Base-by-base conservation (phyloP, 768 basidiomycete species). In the Termitomyces sp. region DNA sequence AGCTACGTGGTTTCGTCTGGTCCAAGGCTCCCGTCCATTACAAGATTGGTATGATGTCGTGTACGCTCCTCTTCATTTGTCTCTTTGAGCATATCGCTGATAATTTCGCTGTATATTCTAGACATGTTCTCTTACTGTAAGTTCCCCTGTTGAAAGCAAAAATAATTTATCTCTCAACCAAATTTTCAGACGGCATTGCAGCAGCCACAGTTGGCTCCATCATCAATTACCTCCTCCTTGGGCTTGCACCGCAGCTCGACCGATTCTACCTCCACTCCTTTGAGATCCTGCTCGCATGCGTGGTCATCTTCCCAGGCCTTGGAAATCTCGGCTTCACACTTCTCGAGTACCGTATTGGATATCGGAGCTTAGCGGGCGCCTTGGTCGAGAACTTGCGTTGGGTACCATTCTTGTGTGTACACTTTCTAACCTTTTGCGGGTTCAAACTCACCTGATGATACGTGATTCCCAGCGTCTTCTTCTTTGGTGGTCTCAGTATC, bases 1-100 rank as follows among this genome's bases (percentile, higher is more conserved):
- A 92, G 71, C 78, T 92, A 36, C 82, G 86, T 44, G 80, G 78
- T 38, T 92, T 92, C 71, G 76, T 92, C 38, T 91, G 90, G 90
- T 89, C 88, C 2, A 68, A 69, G 28, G 90, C 89, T 2, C 91
- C 91, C 1, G 78, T 91, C 1, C 90, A 92, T 68, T 92, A 92
- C 79, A 92, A 92, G 78, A 81, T 92, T 63, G 86, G 84, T 58
- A 89, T 89, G 88, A 83, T 88, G 83, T 81, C 86, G 28, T 90
- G 84, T 84, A 70, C 66, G 80, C 75, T 36, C 8, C 45, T 45
- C 28, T 52, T 48, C 32, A 60, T 45, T 60, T 55, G 40, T 33
- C 20, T 48, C 28, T 16, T 28, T 54, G 18, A 35, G 51, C 52
- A 44, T 39, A 16, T 49, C n/a, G 35, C 52, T 60, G 46, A 60